Evolutionary conservation across 306 rosid genomes (phyloP).

Genomic region (Leucaena leucocephala): DNA sequence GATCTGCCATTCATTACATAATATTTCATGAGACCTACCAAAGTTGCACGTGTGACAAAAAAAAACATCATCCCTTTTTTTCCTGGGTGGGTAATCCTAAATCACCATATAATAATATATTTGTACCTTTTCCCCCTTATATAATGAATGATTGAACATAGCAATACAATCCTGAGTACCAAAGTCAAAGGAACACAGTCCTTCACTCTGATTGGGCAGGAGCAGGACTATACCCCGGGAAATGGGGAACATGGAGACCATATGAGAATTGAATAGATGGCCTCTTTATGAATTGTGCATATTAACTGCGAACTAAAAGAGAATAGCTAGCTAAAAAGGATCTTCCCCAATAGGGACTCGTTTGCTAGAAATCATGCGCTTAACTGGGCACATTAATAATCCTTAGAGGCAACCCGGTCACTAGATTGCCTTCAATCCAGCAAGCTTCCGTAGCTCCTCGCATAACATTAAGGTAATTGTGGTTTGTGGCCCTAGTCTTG

Average conservation of each 20-base stretch:
- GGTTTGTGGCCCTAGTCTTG: conserved; percentile 96
- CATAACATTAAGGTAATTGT: conserved; percentile 80
- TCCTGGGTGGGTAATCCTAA: not conserved
- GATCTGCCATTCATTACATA: not conserved
- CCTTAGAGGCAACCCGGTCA: conserved; percentile 14
- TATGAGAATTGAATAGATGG: conserved; percentile 23
- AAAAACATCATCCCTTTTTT: conserved; percentile 3
- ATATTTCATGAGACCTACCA: not conserved
- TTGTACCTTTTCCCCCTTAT: not conserved
- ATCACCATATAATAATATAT: not conserved
- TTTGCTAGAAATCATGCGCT: conserved; percentile 26
- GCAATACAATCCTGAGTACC: not conserved
- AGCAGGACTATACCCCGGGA: conserved; percentile 23
- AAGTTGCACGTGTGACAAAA: not conserved
- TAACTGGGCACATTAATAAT: conserved; percentile 17
- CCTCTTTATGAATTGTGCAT: conserved; percentile 25
- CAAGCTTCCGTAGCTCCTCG: conserved; percentile 81
- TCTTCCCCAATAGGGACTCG: conserved; percentile 17
- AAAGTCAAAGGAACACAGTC: not conserved
- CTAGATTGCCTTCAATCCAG: conserved; percentile 82
- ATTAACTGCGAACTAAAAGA: conserved; percentile 26
- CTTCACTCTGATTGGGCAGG: conserved; percentile 14
- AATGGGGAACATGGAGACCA: conserved; percentile 8
- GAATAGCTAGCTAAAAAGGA: conserved; percentile 34
- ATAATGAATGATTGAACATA: conserved; percentile 15